Conservation (phyloP, 495 filamentous ascomycete genomes). For the Saxispiralis lemnorum region DNA sequence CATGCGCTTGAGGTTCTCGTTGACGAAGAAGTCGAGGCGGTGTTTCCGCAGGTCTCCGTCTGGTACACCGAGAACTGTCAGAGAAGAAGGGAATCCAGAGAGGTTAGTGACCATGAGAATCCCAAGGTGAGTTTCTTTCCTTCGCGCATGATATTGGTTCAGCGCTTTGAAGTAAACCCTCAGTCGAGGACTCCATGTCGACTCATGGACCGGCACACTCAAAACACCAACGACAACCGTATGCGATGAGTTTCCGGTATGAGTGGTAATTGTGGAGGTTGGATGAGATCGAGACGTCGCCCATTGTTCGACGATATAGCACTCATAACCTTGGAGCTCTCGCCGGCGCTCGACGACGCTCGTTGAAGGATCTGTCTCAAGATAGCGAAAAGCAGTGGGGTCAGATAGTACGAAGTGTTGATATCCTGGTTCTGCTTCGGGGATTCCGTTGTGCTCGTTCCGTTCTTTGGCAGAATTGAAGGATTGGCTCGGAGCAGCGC, state of each 20-base stretch:
- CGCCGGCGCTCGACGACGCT: slow-evolving; percentile 52
- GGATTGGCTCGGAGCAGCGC: background rate
- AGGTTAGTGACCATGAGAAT: slow-evolving; percentile 88
- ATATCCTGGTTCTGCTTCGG: slow-evolving; percentile 10
- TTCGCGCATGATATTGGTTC: slow-evolving; percentile 61
- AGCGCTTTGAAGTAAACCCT: slow-evolving; percentile 74
- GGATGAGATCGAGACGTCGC: slow-evolving; percentile 79
- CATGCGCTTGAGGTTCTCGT: slow-evolving; percentile 81
- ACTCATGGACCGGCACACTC: slow-evolving; percentile 65
- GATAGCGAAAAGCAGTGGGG: slow-evolving; percentile 38
- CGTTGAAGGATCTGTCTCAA: slow-evolving; percentile 72
- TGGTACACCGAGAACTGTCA: slow-evolving; percentile 78
- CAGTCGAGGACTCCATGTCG: slow-evolving; percentile 59
- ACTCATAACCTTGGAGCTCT: slow-evolving; percentile 65
- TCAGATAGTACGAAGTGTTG: slow-evolving; percentile 29
- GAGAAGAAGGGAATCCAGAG: slow-evolving; percentile 67
- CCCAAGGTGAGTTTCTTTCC: slow-evolving; percentile 65
- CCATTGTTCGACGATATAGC: slow-evolving; percentile 97
- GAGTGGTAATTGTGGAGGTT: slow-evolving; percentile 82
- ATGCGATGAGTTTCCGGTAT: slow-evolving; percentile 73
- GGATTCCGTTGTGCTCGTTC: no score
- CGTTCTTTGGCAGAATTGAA: no score
- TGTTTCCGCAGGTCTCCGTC: slow-evolving; percentile 70
- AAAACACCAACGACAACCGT: slow-evolving; percentile 62
- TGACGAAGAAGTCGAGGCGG: slow-evolving; percentile 76